phyloP scores from a whole-genome alignment of 163 green algal genomes.

The Chloromonas sp. region DNA sequence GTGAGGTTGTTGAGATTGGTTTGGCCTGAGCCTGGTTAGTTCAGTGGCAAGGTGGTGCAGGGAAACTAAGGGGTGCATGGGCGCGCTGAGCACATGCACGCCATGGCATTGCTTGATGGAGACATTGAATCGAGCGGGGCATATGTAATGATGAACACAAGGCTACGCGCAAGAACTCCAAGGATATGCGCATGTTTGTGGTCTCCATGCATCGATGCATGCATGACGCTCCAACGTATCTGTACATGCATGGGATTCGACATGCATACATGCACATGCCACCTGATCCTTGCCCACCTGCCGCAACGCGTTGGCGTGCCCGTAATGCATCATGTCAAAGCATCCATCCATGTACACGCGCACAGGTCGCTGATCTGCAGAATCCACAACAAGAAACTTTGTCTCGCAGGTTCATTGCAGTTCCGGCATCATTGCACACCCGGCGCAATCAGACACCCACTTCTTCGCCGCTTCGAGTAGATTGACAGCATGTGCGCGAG shows the following conservation, averaged over 20 bases:
- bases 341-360: constrained; percentile 98
- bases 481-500: constrained; percentile 66
- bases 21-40: neutral
- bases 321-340: constrained; percentile 99
- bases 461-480: constrained; percentile 74
- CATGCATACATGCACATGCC: no score
- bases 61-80: neutral
- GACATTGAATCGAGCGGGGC: no score
- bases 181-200: no score
- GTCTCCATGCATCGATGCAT: no score
- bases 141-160: no score
- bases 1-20: no score
- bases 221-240: no score
- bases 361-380: constrained; percentile 63
- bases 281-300: constrained; percentile 49
- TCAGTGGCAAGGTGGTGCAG: neutral
- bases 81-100: neutral
- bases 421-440: no score
- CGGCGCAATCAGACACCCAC: constrained; percentile 30
- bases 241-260: no score
- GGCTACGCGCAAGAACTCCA: no score
- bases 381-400: neutral
- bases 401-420: no score
- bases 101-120: neutral
- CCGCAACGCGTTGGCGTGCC: constrained; percentile 94